Conservation (phyloP, 345 rosid genomes). For the Sonneratia caseolaris region DNA sequence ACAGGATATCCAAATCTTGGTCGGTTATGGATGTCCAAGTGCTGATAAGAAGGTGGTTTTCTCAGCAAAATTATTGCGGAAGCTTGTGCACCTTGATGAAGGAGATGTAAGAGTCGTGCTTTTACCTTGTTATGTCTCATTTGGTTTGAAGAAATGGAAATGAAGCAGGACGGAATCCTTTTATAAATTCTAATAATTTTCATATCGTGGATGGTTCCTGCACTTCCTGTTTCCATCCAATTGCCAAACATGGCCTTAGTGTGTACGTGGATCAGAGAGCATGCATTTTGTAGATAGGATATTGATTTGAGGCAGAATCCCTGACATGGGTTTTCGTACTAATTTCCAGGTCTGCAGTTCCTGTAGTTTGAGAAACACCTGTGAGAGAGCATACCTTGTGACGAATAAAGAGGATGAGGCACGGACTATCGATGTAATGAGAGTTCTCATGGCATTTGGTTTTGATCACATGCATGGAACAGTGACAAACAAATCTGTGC, state of each 20-base stretch:
- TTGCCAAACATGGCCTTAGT: neutral
- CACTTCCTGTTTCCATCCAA: neutral
- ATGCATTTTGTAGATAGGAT: neutral
- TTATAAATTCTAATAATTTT: too few relatives aligned
- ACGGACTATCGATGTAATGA: conserved; percentile 72
- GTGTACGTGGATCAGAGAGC: too few relatives aligned
- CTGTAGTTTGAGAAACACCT: conserved; percentile 82
- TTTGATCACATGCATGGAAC: conserved; percentile 56
- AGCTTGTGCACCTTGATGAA: conserved; percentile 92
- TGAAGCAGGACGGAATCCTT: neutral
- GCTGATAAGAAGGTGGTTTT: conserved; percentile 77
- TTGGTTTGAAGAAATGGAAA: neutral
- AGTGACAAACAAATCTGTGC: conserved; percentile 45
- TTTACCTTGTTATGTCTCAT: neutral
- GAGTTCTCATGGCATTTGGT: conserved; percentile 66
- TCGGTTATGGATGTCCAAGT: conserved; percentile 90
- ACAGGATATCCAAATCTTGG: conserved; percentile 75
- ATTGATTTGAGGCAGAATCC: neutral
- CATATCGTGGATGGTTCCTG: neutral
- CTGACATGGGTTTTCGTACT: neutral
- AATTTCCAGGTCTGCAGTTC: conserved; percentile 80
- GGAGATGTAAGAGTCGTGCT: conserved; percentile 70
- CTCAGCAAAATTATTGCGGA: conserved; percentile 79
- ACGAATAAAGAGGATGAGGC: conserved; percentile 96
- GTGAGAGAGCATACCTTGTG: conserved; percentile 72